Conservation (phyloP, 768 basidiomycete genomes). For the Pulveroboletus sp. region DNA sequence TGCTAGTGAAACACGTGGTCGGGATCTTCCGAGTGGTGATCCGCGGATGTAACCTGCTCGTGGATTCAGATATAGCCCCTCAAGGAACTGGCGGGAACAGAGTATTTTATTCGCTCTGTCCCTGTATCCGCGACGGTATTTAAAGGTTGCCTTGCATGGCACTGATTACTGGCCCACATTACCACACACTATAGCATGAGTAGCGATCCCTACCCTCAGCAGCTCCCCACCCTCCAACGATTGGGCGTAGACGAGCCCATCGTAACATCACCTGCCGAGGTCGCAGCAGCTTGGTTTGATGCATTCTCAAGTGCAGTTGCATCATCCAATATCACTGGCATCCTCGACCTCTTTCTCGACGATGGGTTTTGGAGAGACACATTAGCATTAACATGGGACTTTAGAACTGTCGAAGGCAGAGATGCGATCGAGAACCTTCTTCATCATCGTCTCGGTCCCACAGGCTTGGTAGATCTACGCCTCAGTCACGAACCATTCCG, state of each 20-base stretch:
- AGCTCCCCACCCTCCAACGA: too few relatives aligned
- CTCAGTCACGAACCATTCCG: constrained; percentile 24
- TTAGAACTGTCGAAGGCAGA: constrained; percentile 44
- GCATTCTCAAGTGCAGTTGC: constrained; percentile 21
- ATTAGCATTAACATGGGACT: constrained; percentile 51
- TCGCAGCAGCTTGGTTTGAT: constrained; percentile 24
- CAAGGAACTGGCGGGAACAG: background rate
- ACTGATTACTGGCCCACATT: constrained; percentile 1
- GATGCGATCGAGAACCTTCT: constrained; percentile 37
- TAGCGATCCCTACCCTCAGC: too few relatives aligned
- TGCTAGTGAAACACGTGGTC: too few relatives aligned
- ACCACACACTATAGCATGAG: too few relatives aligned
- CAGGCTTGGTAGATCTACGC: constrained; percentile 13
- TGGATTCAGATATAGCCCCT: background rate
- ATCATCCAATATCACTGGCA: constrained; percentile 11
- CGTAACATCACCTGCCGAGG: constrained; percentile 14
- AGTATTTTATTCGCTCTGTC: too few relatives aligned
- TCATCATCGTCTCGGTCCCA: constrained; percentile 33
- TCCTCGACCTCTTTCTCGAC: constrained; percentile 27
- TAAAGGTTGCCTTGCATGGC: background rate
- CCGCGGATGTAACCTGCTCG: too few relatives aligned
- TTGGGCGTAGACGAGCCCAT: too few relatives aligned
- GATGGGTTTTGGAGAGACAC: constrained; percentile 48
- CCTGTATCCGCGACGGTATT: background rate
- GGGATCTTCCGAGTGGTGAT: too few relatives aligned